phyloP scores from a whole-genome alignment of 192 early-diverging fungal species.

The Geosiphon pyriformis region DNA sequence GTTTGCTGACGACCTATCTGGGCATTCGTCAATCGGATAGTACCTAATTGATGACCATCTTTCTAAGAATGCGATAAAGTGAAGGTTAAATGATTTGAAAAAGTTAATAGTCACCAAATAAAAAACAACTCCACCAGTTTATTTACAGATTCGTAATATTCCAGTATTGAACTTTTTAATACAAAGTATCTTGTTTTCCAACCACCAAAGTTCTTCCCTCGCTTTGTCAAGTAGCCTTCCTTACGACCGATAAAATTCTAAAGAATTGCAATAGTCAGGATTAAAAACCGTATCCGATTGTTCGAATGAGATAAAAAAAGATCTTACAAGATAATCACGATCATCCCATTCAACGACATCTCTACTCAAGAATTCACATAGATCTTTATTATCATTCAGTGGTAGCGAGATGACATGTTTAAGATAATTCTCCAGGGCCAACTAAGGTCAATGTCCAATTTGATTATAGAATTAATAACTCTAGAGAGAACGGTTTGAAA shows the following conservation, averaged over 20 bases:
- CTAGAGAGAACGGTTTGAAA: no score
- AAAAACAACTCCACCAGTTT: neutral
- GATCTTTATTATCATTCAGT: conserved; percentile 53
- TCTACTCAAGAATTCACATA: conserved; percentile 74
- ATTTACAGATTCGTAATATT: conserved; percentile 78
- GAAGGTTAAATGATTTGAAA: neutral
- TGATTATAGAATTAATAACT: no score
- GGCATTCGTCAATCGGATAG: conserved; percentile 73
- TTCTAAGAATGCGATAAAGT: conserved; percentile 54
- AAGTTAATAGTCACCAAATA: conserved; percentile 7
- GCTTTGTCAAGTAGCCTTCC: conserved; percentile 86
- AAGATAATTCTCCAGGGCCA: conserved; percentile 79
- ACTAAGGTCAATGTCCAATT: no score
- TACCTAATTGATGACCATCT: conserved; percentile 62
- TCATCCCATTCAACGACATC: conserved; percentile 51
- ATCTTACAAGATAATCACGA: conserved; percentile 20
- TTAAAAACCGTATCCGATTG: no score
- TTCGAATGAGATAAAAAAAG: no score
- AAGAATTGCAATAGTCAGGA: conserved; percentile 12
- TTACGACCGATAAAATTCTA: conserved; percentile 43
- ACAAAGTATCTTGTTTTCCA: conserved; percentile 92
- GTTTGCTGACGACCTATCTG: conserved; percentile 59
- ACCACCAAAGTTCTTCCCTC: conserved; percentile 95
- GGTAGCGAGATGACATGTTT: conserved; percentile 61
- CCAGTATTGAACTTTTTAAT: conserved; percentile 58